Conservation (phyloP, 768 basidiomycete genomes). For the Suillus decipiens region DNA sequence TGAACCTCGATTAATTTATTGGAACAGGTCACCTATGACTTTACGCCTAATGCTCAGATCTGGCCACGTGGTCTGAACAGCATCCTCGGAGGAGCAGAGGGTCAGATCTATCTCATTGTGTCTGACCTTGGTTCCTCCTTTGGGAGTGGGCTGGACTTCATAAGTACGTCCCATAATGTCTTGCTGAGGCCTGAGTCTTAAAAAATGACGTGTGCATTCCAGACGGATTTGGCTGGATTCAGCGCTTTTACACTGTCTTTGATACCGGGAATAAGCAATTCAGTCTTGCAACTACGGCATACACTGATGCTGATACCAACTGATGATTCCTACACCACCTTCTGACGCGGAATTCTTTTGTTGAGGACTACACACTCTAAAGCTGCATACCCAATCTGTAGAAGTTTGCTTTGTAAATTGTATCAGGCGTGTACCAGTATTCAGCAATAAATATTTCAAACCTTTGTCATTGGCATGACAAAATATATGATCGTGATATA, state of each 20-base stretch:
- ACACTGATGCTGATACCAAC: slow-evolving; percentile 48
- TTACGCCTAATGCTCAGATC: slow-evolving; percentile 68
- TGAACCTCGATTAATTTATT: neutral
- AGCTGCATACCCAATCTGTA: neutral
- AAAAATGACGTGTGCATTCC: slow-evolving; percentile 9
- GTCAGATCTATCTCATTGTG: slow-evolving; percentile 58
- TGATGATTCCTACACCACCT: slow-evolving; percentile 16
- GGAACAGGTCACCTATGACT: slow-evolving; percentile 47
- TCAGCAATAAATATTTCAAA: neutral
- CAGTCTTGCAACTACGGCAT: slow-evolving; percentile 32
- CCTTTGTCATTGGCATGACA: neutral
- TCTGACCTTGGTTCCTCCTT: slow-evolving; percentile 51
- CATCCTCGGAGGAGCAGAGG: slow-evolving; percentile 52
- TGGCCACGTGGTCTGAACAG: slow-evolving; percentile 66
- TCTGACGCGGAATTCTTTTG: neutral
- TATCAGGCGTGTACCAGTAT: neutral
- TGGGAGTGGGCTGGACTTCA: slow-evolving; percentile 66
- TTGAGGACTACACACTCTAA: neutral
- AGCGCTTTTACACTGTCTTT: slow-evolving; percentile 60
- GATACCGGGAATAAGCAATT: slow-evolving; percentile 37
- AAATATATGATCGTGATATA: neutral
- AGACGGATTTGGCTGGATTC: slow-evolving; percentile 61
- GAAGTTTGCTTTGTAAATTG: neutral
- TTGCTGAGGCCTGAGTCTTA: neutral
- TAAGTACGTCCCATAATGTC: slow-evolving; percentile 42